Base-by-base conservation (phyloP, 768 basidiomycete genomes). In the Lentinula boryana region DNA sequence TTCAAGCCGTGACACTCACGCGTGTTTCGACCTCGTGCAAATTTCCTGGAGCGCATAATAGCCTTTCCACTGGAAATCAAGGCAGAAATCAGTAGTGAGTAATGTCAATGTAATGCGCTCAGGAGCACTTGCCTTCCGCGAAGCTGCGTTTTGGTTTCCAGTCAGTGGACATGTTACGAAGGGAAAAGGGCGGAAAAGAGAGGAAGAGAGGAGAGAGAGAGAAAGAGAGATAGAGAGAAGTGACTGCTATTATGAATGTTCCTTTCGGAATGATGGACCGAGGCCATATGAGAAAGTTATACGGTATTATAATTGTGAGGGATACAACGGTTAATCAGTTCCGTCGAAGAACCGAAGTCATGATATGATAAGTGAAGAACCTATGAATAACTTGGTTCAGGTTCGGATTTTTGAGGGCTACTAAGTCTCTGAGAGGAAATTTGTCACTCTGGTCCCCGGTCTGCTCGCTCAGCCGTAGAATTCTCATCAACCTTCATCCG, bases 1-100 rank as follows among this genome's bases (percentile, higher is more conserved):
- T 38, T 31, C 8, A 5, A 31, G 7, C 16, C 7, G 27, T 15
- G 31, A 21, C 10, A 15, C 49, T 27, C 41, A 60, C 60, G 13
- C 33, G 36, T 6, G 60, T 60, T 43, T 60, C 49, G 8, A 60
- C 23, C 33, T 60, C 60, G 12, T 60, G 60, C 18, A 60, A 5
- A 21, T 16, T 46, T 32, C 60, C 60, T 15, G 55, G 55, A 5
- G 38, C 55, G 31, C 55, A 56, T 31, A 56, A 27, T 10, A 56
- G 6, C 31, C 15, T 56, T 13, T 56, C 55, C 23, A 56, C 55
- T 56, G 18, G 7, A 21, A 21, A 35, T 31, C 21, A 48, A n/a
- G 16, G 3, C 8, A 48, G 21, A 43, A 56, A 3, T 21, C 3
- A 27, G 15, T 18, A 27, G 4, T 16, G n/a, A 55, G 18, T 5